A percentile compares a stretch with the other conserved stretches of the same genome.
These are phyloP conservation scores for Actinomortierella ambigua DNA, from an alignment of 371 early-diverging fungal species.

Conservation along the genomic window DNA sequence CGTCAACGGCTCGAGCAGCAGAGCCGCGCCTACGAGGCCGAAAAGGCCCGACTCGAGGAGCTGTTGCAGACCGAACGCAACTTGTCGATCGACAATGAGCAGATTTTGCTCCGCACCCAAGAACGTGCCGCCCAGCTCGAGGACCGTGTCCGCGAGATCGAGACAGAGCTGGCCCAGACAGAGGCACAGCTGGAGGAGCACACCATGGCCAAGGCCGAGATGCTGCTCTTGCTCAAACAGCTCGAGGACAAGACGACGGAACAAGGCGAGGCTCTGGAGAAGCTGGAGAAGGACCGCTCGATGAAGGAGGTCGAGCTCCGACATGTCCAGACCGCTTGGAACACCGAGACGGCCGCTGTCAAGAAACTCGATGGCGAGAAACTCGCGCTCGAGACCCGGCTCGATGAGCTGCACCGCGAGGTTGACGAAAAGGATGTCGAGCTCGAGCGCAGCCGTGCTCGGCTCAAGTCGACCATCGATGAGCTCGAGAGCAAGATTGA, in stretches of 20 bases:
- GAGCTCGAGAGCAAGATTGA: constrained; percentile 65
- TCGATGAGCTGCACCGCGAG: constrained; percentile 60
- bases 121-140: constrained; percentile 67
- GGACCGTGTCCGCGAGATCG: constrained; percentile 69
- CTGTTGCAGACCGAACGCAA: constrained; percentile 71
- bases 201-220: constrained; percentile 51
- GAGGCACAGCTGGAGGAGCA: constrained; percentile 67
- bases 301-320: constrained; percentile 57
- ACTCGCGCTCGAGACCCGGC: constrained; percentile 57
- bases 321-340: constrained; percentile 58
- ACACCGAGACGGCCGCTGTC: constrained; percentile 44
- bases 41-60: constrained; percentile 72
- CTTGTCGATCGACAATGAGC: constrained; percentile 79
- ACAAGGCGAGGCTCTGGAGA: constrained; percentile 52
- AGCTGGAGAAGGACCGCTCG: constrained; percentile 68
- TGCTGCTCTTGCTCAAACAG: constrained; percentile 49
- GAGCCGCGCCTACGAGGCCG: constrained; percentile 59
- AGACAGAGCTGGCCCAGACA: constrained; percentile 64
- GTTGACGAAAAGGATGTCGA: constrained; percentile 62
- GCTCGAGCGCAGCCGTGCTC: constrained; percentile 53
- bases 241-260: constrained; percentile 54
- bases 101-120: constrained; percentile 78
- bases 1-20: constrained; percentile 53
- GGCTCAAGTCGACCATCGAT: constrained; percentile 52
- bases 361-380: constrained; percentile 61